Base-by-base conservation (phyloP, 495 filamentous ascomycete genomes). In the Jackrogersella minutella region DNA sequence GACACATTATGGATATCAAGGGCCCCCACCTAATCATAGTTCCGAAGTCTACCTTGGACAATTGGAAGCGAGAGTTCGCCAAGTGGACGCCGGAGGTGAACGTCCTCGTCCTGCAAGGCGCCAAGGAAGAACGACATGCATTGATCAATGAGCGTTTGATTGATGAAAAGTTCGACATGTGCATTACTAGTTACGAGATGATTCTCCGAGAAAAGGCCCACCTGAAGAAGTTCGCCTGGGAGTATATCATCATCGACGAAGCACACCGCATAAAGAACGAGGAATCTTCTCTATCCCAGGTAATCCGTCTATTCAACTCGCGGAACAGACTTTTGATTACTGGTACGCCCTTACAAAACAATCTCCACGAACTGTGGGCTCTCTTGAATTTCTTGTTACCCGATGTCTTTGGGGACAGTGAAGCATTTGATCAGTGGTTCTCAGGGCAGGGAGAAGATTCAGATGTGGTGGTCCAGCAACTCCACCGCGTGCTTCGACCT, bases 211-310 rank as follows among this genome's bases (percentile, higher is more conserved):
- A 99, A 73, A 98, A 99, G 79, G 83, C 91, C 0, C 92, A 97
- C 71, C 78, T 99, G 43, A 96, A 96, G 80, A 98, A 98, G 76
- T 96, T 98, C 73, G 93, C 96, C 0, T 99, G 96, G 96, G 95
- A 99, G 75, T 99, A 99, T 75, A 98, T 99, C 77, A 97, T 99
- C 75, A 97, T 99, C 55, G 96, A 99, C 72, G 96, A 99, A 74
- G 96, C 96, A 3, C 96, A 99, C 75, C 92, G 96, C 17, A 98
- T 99, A 81, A 99, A 99, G 80, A 99, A 99, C 76, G 96, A 99
- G 76, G 92, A 97, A 76, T 99, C 96, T 0, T 96, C 96, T 2
- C 82, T 99, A 3, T 93, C 96, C 1, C 95, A 99, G 69, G 96
- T 98, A 57, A 97, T 99, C 63, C 92, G 96, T 58, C 80, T 98